phyloP scores from a whole-genome alignment of 2,329 filamentous ascomycete species.

The Fusarium oxysporum region DNA sequence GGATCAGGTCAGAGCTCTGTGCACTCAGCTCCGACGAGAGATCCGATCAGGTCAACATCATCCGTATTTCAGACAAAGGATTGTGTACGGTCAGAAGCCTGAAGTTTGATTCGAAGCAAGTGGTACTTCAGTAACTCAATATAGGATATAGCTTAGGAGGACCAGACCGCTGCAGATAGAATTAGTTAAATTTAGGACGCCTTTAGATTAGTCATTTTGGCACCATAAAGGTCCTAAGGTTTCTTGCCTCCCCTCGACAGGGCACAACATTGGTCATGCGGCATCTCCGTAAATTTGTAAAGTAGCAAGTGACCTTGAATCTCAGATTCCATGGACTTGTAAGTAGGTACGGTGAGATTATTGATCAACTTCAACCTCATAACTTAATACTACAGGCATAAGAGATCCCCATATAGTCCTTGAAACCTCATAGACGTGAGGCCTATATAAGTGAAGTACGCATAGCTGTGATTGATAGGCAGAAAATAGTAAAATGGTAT shows the following conservation, averaged over 20 bases:
- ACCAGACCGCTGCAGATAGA: not conserved
- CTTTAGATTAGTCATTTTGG: not conserved
- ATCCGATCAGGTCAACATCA: conserved; percentile 10
- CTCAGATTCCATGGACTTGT: too few relatives aligned
- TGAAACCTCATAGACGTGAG: not conserved
- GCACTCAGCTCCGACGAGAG: conserved; percentile 6
- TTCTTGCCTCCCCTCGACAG: not conserved
- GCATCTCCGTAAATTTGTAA: not conserved
- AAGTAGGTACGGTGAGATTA: too few relatives aligned
- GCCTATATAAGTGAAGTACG: not conserved
- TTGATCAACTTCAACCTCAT: not conserved
- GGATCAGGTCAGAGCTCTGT: not conserved
- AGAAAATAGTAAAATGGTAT: not conserved
- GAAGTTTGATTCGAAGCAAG: not conserved
- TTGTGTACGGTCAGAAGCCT: conserved; percentile 18
- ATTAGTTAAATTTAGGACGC: not conserved
- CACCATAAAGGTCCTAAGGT: too few relatives aligned
- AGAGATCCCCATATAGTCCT: too few relatives aligned
- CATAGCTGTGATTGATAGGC: not conserved
- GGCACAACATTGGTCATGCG: too few relatives aligned
- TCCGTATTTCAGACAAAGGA: conserved; percentile 20
- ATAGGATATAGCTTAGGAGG: too few relatives aligned
- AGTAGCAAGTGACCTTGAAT: rapidly evolving
- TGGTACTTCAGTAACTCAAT: too few relatives aligned
- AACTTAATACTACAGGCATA: rapidly evolving